phyloP scores from a whole-genome alignment of 1,284 basidiomycete genomes.

The Omphalotus olearius region DNA sequence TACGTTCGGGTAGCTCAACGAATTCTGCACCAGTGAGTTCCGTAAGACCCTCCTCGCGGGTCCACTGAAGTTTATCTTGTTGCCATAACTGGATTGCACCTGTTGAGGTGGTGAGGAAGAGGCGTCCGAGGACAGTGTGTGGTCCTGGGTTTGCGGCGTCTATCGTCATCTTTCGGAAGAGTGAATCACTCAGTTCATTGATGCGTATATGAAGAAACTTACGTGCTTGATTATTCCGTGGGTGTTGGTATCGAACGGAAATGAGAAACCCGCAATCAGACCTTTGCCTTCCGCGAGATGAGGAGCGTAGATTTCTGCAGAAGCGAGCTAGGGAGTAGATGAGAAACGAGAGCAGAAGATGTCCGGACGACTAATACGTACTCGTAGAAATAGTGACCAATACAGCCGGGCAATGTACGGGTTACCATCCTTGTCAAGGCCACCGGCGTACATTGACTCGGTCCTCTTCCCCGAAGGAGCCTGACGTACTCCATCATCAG shows the following conservation, averaged over 20 bases:
- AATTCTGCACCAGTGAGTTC: conserved; percentile 64
- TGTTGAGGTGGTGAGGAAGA: conserved; percentile 70
- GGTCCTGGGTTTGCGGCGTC: conserved; percentile 45
- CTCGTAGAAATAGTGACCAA: conserved; percentile 62
- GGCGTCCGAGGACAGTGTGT: conserved; percentile 39
- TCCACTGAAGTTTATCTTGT: conserved; percentile 65
- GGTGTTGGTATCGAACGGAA: conserved; percentile 67
- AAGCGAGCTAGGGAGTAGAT: conserved; percentile 33
- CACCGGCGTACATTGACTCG: conserved; percentile 58
- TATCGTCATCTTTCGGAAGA: conserved; percentile 44
- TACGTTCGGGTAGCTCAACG: conserved; percentile 74
- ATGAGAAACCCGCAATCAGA: conserved; percentile 56
- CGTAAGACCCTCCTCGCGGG: conserved; percentile 79
- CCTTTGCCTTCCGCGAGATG: conserved; percentile 53
- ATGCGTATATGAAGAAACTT: conserved; percentile 23
- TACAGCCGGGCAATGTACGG: conserved; percentile 69
- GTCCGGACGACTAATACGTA: conserved; percentile 28
- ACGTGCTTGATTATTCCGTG: conserved; percentile 77
- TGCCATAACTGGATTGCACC: conserved; percentile 80
- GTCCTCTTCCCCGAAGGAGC: conserved; percentile 35
- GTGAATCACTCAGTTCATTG: background rate
- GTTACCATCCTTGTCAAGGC: conserved; percentile 49
- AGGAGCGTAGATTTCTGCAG: conserved; percentile 57
- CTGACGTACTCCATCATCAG: conserved; percentile 20
- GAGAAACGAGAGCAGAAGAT: conserved; percentile 7